Conservation (phyloP, 352 stramenopile genomes). For the Globisporangium emineosum region DNA sequence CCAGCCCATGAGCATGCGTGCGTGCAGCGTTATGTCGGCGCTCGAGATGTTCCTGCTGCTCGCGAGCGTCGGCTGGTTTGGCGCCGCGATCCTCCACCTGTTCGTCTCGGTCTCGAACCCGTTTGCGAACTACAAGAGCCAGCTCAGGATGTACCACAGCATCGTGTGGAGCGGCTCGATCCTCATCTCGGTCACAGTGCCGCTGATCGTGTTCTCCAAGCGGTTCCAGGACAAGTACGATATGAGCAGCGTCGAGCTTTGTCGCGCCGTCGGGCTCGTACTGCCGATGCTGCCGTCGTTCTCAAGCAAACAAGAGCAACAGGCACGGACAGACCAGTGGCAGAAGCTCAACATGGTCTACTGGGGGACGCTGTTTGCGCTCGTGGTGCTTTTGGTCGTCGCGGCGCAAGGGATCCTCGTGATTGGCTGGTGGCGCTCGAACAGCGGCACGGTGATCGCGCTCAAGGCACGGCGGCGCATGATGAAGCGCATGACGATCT, state of each 20-base stretch:
- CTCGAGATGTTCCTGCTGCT: constrained; percentile 65
- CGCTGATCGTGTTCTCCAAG: constrained; percentile 40
- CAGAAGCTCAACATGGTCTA: constrained; percentile 55
- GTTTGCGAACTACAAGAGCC: constrained; percentile 68
- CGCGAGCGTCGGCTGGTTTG: constrained; percentile 65
- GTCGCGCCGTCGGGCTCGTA: constrained; percentile 39
- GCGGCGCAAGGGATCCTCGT: constrained; percentile 57
- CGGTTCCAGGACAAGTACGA: constrained; percentile 32
- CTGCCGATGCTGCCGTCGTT: constrained; percentile 42
- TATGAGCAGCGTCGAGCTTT: constrained; percentile 48
- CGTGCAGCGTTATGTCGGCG: constrained; percentile 34
- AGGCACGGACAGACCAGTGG: constrained; percentile 42
- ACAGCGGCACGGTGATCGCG: constrained; percentile 69
- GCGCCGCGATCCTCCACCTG: constrained; percentile 62
- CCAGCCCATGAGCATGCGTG: constrained; percentile 29
- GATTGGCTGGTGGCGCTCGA: constrained; percentile 73
- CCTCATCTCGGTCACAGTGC: constrained; percentile 35
- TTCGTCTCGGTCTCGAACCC: constrained; percentile 76
- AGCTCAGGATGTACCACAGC: constrained; percentile 53
- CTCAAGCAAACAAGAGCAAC: constrained; percentile 22
- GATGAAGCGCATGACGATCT: constrained; percentile 75
- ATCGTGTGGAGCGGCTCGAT: constrained; percentile 50
- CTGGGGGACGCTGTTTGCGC: constrained; percentile 51
- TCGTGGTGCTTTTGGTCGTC: constrained; percentile 61
- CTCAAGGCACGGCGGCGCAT: constrained; percentile 62